Percentiles rank a stretch among this genome's conserved stretches.
Evolutionary conservation across 768 basidiomycete genomes (phyloP).

Genomic region (Mycena galopus): DNA sequence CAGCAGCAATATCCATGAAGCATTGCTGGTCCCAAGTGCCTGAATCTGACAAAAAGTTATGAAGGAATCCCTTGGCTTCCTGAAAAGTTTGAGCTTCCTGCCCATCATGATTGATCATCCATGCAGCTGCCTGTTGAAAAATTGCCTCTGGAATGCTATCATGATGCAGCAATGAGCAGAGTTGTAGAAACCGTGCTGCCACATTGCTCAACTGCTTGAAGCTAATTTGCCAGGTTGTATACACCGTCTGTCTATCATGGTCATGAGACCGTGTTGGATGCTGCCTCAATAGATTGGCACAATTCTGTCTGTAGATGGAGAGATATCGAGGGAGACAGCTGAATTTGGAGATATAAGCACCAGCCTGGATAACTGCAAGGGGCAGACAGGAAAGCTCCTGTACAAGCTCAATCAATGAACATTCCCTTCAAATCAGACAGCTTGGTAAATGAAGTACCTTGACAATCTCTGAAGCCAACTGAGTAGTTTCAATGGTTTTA

Average conservation of each 20-base stretch:
- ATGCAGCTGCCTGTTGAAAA: not conserved
- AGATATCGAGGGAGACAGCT: not conserved
- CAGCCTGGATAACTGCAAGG: not conserved
- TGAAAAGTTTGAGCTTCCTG: not conserved
- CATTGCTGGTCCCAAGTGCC: not conserved
- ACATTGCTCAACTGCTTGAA: no score
- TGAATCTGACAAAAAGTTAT: not conserved
- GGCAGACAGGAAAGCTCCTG: not conserved
- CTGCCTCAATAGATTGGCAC: no score
- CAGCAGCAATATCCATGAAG: no score
- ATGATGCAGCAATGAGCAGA: no score
- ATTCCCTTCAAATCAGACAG: not conserved
- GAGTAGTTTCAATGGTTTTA: not conserved
- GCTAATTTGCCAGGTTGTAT: no score
- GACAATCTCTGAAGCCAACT: not conserved
- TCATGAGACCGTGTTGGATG: no score
- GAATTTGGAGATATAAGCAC: not conserved
- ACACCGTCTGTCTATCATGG: no score
- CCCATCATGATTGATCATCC: not conserved
- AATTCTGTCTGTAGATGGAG: not conserved
- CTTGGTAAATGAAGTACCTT: not conserved
- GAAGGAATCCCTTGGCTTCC: not conserved
- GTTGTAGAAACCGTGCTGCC: no score
- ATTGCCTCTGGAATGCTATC: no score
- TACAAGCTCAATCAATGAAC: not conserved